Evolutionary conservation across 192 early-diverging fungal genomes (phyloP), one percentile per base, ranked within the genome.

Genomic region (Polychytrium aggregatum): DNA sequence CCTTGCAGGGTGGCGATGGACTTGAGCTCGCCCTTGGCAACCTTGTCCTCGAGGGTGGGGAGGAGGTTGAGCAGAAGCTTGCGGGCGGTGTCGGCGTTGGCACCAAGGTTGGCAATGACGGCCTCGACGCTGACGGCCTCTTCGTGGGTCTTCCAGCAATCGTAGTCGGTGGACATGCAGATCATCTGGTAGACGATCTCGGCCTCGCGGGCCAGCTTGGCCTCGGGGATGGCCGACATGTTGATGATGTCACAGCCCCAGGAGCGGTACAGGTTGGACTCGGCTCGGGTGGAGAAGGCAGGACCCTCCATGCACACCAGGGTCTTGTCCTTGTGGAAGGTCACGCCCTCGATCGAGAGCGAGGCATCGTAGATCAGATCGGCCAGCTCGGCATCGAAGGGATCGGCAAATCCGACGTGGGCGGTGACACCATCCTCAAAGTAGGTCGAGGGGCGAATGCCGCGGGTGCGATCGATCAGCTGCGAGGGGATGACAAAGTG

Each of bases 101-200:
- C 75, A 48, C 72, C 77, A 73, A 97, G 76, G 64, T 89, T 96
- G 28, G 74, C 72, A 70, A 99, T 82, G 35, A 99, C 96, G 9
- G 79, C 69, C 50, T 87, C 90, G 43, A 77, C 68, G 43, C 47
- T 52, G 21, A 77, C 74, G 20, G 70, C 70, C 56, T 75, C 76
- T 60, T 74, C 71, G 18, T 60, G 50, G 30, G 59, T 72, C 41
- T 72, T 65, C 76, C 76, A 78, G 65, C 74, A 74, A 61, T 99
- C 96, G 59, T 97, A 99, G 74, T 99, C 96, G 28, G 96, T 99
- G 28, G 86, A 83, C 96, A 99, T 99, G 74, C 96, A 99, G 28
- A 99, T 76, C 79, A 96, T 87, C 54, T 93, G 88, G 59, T 99
- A 99, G 13, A 86, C 89, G 59, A 99, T 90, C 71, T 99, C 96